These are phyloP conservation scores for Rhizopus stolonifer DNA, from an alignment of 371 early-diverging fungal genomes.

Conservation along the genomic window DNA sequence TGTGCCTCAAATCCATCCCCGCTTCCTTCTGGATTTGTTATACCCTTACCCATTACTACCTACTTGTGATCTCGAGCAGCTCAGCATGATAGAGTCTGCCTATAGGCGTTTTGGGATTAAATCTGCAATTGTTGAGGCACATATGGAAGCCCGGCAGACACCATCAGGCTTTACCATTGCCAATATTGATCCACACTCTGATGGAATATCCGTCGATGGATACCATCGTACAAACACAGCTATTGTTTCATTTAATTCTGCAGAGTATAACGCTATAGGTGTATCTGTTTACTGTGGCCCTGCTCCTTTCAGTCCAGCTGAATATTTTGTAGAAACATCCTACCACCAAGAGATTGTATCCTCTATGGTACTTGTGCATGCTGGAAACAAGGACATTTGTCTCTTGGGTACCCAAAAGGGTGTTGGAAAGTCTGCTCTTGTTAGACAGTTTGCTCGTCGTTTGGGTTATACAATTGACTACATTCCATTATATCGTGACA, in stretches of 20 bases:
- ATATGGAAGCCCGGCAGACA: slow-evolving; percentile 52
- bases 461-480: slow-evolving; percentile 72
- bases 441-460: slow-evolving; percentile 69
- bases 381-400: slow-evolving; percentile 67
- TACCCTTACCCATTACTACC: slow-evolving; percentile 72
- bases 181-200: slow-evolving; percentile 33
- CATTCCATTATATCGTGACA: slow-evolving; percentile 78
- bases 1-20: slow-evolving; percentile 56
- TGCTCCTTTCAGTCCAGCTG: slow-evolving; percentile 48
- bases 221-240: slow-evolving; percentile 34
- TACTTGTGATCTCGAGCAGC: slow-evolving; percentile 61
- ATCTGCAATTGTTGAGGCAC: slow-evolving; percentile 40
- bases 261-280: slow-evolving; percentile 31
- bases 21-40: slow-evolving; percentile 61
- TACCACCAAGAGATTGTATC: slow-evolving; percentile 65
- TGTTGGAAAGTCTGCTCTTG: slow-evolving; percentile 74
- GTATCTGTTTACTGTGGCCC: slow-evolving; percentile 52
- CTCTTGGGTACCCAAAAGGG: slow-evolving; percentile 75
- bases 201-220: slow-evolving; percentile 35
- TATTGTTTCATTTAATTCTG: slow-evolving; percentile 44
- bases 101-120: slow-evolving; percentile 73
- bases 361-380: slow-evolving; percentile 69
- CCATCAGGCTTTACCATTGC: slow-evolving; percentile 57
- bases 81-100: slow-evolving; percentile 64
- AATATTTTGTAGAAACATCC: slow-evolving; percentile 71